Percentiles rank a stretch among this genome's conserved stretches.
phyloP scores from a whole-genome alignment of 2,329 filamentous ascomycete genomes.

The Neonectria hederae region DNA sequence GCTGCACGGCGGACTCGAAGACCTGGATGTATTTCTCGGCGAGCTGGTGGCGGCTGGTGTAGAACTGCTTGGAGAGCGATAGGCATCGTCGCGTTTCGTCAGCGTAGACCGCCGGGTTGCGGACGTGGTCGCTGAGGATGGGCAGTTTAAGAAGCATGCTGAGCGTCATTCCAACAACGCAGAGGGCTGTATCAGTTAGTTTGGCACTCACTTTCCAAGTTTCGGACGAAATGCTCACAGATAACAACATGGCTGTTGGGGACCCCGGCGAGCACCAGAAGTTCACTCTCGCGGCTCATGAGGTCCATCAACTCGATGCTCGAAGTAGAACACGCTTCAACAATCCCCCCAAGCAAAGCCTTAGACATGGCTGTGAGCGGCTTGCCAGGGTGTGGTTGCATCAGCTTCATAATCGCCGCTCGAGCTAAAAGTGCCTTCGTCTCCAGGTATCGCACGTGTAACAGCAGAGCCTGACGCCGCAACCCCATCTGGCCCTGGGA shows the following conservation, averaged over 20 bases:
- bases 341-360: conserved; percentile 32
- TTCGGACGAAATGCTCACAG: conserved; percentile 23
- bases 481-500: conserved; percentile 32
- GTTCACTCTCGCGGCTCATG: conserved; percentile 33
- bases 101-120: conserved; percentile 28
- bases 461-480: conserved; percentile 36
- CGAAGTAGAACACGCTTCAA: conserved; percentile 35
- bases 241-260: conserved; percentile 35
- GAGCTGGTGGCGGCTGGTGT: conserved; percentile 15
- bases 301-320: conserved; percentile 39
- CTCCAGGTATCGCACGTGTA: conserved; percentile 40
- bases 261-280: conserved; percentile 33
- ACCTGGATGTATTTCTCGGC: conserved; percentile 32
- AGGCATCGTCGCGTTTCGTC: conserved; percentile 38
- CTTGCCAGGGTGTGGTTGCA: conserved; percentile 10
- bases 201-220: rapidly evolving
- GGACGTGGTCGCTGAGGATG: conserved; percentile 31
- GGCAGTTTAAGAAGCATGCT: conserved; percentile 35
- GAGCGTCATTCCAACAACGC: conserved; percentile 39
- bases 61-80: conserved; percentile 33
- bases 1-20: conserved; percentile 32
- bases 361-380: conserved; percentile 28
- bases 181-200: conserved; percentile 31
- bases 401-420: conserved; percentile 36
- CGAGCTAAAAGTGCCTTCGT: conserved; percentile 35